phyloP scores from a whole-genome alignment of 1,139 yeast species.

The Meyerozyma elateridarum region DNA sequence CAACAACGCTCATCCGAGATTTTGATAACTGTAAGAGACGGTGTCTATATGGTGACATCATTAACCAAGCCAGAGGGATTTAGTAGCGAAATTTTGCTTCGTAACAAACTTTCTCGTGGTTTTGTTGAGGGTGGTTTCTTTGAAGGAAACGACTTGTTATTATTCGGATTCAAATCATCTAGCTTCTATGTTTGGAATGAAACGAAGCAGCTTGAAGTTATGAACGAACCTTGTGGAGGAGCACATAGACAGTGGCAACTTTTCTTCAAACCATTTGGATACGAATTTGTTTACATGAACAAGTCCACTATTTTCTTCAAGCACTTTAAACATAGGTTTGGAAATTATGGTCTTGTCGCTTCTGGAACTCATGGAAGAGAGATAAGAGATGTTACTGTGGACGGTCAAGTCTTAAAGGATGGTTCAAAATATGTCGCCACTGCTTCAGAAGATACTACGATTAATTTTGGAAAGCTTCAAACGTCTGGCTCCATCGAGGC shows the following conservation, averaged over 20 bases:
- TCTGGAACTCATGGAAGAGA: slow-evolving; percentile 90
- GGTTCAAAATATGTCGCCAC: slow-evolving; percentile 48
- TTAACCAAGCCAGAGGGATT: slow-evolving; percentile 15
- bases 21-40: slow-evolving; percentile 60
- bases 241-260: slow-evolving; percentile 81
- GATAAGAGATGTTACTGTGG: slow-evolving; percentile 60
- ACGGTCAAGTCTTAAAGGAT: slow-evolving; percentile 14
- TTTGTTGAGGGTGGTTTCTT: slow-evolving; percentile 71
- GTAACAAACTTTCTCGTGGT: slow-evolving; percentile 68
- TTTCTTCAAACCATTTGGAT: slow-evolving; percentile 16
- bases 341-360: slow-evolving; percentile 25
- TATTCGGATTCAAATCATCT: slow-evolving; percentile 81
- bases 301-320: slow-evolving; percentile 39
- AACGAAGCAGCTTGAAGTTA: slow-evolving; percentile 64
- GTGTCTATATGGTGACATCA: slow-evolving; percentile 43
- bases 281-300: slow-evolving; percentile 50
- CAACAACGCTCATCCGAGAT: slow-evolving; percentile 15
- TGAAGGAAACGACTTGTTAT: slow-evolving; percentile 43
- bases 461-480: slow-evolving; percentile 51
- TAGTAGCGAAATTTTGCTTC: slow-evolving; percentile 38
- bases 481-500: slow-evolving; percentile 38
- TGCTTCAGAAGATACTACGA: slow-evolving; percentile 86
- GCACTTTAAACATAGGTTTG: slow-evolving; percentile 19
- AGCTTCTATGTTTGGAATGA: slow-evolving; percentile 82
- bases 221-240: slow-evolving; percentile 83